Base-by-base conservation (phyloP, 2,329 filamentous ascomycete genomes). In the Fusarium pseudonygamai region DNA sequence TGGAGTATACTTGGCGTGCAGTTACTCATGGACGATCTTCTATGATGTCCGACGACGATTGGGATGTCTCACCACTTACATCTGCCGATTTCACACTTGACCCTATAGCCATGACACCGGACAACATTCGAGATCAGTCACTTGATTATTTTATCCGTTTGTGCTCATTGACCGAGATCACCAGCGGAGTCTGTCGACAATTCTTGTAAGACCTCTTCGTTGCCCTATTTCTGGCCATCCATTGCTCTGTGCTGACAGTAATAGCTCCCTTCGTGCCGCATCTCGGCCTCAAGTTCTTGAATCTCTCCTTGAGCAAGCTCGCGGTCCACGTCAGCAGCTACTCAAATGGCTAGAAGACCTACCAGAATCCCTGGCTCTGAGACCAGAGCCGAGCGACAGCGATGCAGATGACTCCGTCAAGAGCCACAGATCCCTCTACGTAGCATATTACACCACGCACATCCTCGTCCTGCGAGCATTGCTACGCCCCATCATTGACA, bases 201-300 rank as follows among this genome's bases (percentile, higher is more conserved):
- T 64, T 64, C 56, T 64, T 64, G 60, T 63, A 60, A 63, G 60
- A n/a, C 11, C 1, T n/a, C 7, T n/a, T 20, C 1, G 2, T 7
- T 1, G 7, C 8, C 4, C 12, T 2, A 4, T 3, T 4, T 24
- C 3, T 46, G 22, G 9, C 26, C 7, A 28, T 16, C 0, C 0
- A 8, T n/a, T 3, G 13, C 13, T 45, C 10, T 9, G 14, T 4
- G 30, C 24, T 59, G 20, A 59, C 42, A 8, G 4, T 1, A 0
- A 39, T 22, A 63, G 60, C 43, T 64, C 60, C 2, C 56, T 64
- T 1, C 56, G 60, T 24, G 60, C 43, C 2, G 56, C 24, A 22
- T 61, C 60, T 2, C 36, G 56, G 0, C 60, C 60, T n/a, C 60
- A 64, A 13, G 1, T 61, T 0, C 22, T 64, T 0, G 56, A 64